Base-by-base conservation (phyloP, 2,329 filamentous ascomycete species). In the Orbilia oligospora region DNA sequence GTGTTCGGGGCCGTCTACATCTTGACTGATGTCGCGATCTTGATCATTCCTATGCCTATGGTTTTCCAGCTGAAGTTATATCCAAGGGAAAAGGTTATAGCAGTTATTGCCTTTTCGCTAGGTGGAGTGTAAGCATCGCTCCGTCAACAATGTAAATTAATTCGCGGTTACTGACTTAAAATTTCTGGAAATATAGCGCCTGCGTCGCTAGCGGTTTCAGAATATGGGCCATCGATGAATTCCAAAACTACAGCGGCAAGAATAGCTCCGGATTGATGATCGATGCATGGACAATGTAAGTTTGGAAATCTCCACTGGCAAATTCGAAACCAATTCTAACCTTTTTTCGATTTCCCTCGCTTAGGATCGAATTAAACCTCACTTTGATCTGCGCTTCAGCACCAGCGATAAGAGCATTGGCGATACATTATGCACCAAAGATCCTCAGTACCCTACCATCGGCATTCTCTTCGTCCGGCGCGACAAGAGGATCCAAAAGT, bases 41-140 rank as follows among this genome's bases (percentile, higher is more conserved):
- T 56, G 68, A 22, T 48, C 30, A 20, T 71, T n/a, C 68, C 68
- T 16, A 71, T 71, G 33, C 68, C 68, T 5, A 46, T 71, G 46
- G 46, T 71, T 18, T 71, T 71, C 30, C 30, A 49, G 36, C 24
- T 71, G 9, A 38, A 71, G 24, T 22, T 71, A 8, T 33, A 51
- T 27, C 30, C 48, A 5, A 64, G 68, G n/a, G 68, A 71, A 24
- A 71, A 55, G 24, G 8, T 71, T 16, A 55, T 71, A 1, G 56
- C 46, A 16, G 46, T 71, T 16, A 20, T 64, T 16, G 56, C 68
- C 18, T 71, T 71, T 16, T 61, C 51, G 6, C 18, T 71, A 6
- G 68, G 56, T n/a, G 36, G 48, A 5, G 33, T 64, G 68, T 71
- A 36, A 71, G 56, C 41, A 44, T 20, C 10, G 8, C 33, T 5